Base-by-base conservation (phyloP, 176 grass and related monocot species). In the Hordeum marinum region DNA sequence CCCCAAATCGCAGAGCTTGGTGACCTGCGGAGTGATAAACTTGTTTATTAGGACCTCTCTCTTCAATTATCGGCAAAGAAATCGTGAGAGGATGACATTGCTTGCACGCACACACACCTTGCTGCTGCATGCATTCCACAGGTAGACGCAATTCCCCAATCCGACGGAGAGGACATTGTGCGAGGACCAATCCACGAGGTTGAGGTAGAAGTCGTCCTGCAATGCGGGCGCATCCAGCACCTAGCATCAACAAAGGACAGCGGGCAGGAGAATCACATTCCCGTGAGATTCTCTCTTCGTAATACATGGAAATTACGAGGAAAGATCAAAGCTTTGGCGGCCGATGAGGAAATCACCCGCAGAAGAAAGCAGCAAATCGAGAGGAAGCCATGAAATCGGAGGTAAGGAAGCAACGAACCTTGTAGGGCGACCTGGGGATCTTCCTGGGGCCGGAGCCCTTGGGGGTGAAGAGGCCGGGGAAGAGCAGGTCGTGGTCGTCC, bases 91-190 rank as follows among this genome's bases (percentile, higher is more conserved):
- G 43, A 43, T 60, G 35, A 0, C 39, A 14, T 6, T 3, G 60
- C 60, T 60, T 64, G 24, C 73, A 68, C 21, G 88, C 94, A 42
- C 60, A 21, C 74, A 68, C n/a, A 94, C 97, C 90, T 99, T 99
- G 86, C 97, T 99, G 77, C 94, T 99, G 87, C 97, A 99, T 1
- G 97, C 97, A 85, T 99, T 99, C 97, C 97, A 99, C 39, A 96
- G 67, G 73, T 99, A 99, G 26, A 99, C 94, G 46, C 90, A 96
- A 87, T 92, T 96, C 45, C 97, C 97, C 84, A 99, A 78, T 78
- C 94, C 94, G 45, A 99, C 97, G 3, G 97, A 90, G 11, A 99
- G 86, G 25, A 96, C 85, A 83, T 99, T 99, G 17, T 99, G 91
- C n/a, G 97, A 96, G 1, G 97, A 99, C 94, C 94, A 99, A 87